These are phyloP conservation scores for Crataegus laevigata DNA, from an alignment of 306 rosid species.

Conservation along the genomic window DNA sequence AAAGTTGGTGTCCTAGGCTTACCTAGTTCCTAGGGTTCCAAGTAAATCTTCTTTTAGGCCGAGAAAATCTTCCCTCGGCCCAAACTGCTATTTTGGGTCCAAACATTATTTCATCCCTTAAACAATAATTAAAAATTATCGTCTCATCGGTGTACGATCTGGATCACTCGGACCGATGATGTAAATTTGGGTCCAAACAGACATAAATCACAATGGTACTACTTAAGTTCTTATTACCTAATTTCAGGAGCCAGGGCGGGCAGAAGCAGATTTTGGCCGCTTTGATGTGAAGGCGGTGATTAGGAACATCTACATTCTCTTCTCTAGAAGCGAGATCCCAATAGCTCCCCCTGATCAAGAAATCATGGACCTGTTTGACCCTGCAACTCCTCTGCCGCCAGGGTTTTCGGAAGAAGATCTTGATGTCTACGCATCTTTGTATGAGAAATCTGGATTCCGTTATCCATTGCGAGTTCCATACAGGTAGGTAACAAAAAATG, in stretches of 20 bases:
- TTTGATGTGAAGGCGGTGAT: conserved; percentile 41
- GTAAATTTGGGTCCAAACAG: too few relatives aligned
- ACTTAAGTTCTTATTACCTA: background rate
- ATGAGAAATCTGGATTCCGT: conserved; percentile 50
- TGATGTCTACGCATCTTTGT: conserved; percentile 32
- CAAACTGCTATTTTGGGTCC: too few relatives aligned
- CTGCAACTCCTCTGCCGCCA: conserved; percentile 45
- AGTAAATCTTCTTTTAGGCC: too few relatives aligned
- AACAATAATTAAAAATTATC: too few relatives aligned
- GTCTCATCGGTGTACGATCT: too few relatives aligned
- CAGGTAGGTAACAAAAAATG: conserved; percentile 21
- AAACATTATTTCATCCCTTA: too few relatives aligned
- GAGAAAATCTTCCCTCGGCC: too few relatives aligned
- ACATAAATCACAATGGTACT: background rate
- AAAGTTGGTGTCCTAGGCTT: too few relatives aligned
- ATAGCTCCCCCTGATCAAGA: conserved; percentile 41
- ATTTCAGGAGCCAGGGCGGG: conserved; percentile 49
- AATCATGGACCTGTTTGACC: conserved; percentile 56
- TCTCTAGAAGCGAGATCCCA: conserved; percentile 55
- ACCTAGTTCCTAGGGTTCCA: too few relatives aligned
- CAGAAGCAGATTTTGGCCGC: conserved; percentile 52
- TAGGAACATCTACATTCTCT: conserved; percentile 48
- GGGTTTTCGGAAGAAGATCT: conserved; percentile 60
- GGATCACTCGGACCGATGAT: too few relatives aligned
- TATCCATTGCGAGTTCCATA: conserved; percentile 59